Evolutionary conservation across 2,329 filamentous ascomycete species (phyloP), one percentile per base, ranked within the genome.

Genomic region (Stagonosporopsis cucurbitacearum): DNA sequence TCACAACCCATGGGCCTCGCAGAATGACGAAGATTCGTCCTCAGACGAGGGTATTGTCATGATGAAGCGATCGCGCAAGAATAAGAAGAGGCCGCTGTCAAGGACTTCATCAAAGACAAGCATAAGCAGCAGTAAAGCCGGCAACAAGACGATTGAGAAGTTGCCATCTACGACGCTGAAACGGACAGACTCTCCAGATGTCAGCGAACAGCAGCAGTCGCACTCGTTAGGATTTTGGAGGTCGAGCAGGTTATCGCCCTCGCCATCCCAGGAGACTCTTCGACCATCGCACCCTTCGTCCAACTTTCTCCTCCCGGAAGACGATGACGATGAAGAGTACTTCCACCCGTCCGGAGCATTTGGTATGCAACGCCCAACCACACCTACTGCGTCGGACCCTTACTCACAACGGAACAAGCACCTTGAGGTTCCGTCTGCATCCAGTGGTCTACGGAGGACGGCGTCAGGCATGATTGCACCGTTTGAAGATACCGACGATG

Each of bases 381-480:
- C 70, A 6, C 64, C 70, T 54, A 78, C 77, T 64, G 66, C 61
- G 56, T 75, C 62, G 8, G 58, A 67, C 40, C 55, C 65, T 22
- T 60, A 68, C 33, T 57, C 60, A 36, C 57, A 63, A 54, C 63
- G 65, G 28, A 52, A 57, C 39, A 62, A 57, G 47, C 57, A 50
- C 30, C 50, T 58, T n/a, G 51, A 57, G 8, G 57, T 64, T n/a
- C 58, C 60, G 11, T 63, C 63, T 7, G 60, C 67, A 41, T 63
- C 66, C 3, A 72, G 74, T 17, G 87, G 88, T 48, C 88, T 96
- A 81, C 86, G 88, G 59, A 84, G 92, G 64, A 96, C 91, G 19
- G 82, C 87, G 46, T 95, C 91, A 35, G 92, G 92, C 64, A 96
- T 96, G 91, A 89, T 96, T 67, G 93, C 96, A 89, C 91, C 92